These are phyloP conservation scores for Serendipita indica DNA, from an alignment of 768 basidiomycete genomes.

Conservation along the genomic window DNA sequence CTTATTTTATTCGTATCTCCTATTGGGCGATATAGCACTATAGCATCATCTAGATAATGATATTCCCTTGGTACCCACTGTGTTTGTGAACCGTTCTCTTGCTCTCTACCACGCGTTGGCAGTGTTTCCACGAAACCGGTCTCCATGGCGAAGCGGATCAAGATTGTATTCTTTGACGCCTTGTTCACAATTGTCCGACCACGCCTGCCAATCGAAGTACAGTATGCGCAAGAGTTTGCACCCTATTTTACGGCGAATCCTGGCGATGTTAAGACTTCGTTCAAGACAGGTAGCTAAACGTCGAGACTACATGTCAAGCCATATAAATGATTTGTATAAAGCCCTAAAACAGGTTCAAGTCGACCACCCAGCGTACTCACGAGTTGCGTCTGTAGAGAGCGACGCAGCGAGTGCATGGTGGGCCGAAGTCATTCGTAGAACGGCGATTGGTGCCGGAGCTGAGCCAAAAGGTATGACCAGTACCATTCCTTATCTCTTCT, in stretches of 20 bases:
- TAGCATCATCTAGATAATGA: background rate
- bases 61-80: background rate
- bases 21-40: too few relatives aligned
- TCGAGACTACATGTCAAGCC: slow-evolving; percentile 8
- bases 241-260: slow-evolving; percentile 48
- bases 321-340: slow-evolving; percentile 23
- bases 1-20: background rate
- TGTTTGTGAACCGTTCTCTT: background rate
- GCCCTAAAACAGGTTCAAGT: slow-evolving; percentile 39
- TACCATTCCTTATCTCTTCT: background rate
- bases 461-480: slow-evolving; percentile 33
- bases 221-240: slow-evolving; percentile 49
- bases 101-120: background rate
- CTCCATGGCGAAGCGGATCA: slow-evolving; percentile 8
- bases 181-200: slow-evolving; percentile 62
- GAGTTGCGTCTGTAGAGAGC: slow-evolving; percentile 28
- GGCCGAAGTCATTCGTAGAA: slow-evolving; percentile 59
- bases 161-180: slow-evolving; percentile 62
- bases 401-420: too few relatives aligned
- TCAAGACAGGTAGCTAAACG: slow-evolving; percentile 30
- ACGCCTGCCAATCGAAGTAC: slow-evolving; percentile 49
- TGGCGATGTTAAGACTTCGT: slow-evolving; percentile 37
- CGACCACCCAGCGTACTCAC: slow-evolving; percentile 42
- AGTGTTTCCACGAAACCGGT: background rate
- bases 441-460: slow-evolving; percentile 63